Evolutionary conservation across 2,329 filamentous ascomycete genomes (phyloP), one percentile per base, ranked within the genome.

Genomic region (Curvularia verruculosa): DNA sequence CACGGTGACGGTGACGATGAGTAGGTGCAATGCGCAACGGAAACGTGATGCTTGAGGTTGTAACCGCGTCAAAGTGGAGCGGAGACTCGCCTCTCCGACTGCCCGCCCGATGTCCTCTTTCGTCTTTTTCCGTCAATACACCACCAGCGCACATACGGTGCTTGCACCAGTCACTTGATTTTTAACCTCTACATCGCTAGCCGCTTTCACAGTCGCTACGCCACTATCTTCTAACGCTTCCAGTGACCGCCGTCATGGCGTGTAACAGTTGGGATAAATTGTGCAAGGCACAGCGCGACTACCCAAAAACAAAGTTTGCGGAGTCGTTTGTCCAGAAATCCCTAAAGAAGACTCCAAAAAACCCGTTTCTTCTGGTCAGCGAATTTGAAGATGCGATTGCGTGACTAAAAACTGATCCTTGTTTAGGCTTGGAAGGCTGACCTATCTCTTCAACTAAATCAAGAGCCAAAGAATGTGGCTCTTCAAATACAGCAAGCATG

Each of bases 231-330:
- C 21, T 45, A 26, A 10, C 40, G 26, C 36, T 29, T 45, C 15
- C 19, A 31, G 37, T 43, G 34, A 28, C 46, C 41, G 49, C 51
- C 48, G 49, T 26, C 37, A 76, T 76, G 74, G 70, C 74, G 34
- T 67, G 68, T 50, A 73, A 75, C 56, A 65, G 39, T 49, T 75
- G 70, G 69, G 73, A 76, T 15, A 75, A 70, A 54, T 62, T 75
- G 28, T 49, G 56, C 10, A 75, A 70, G 49, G 66, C 70, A 29
- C 67, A 68, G 58, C 68, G 67, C 31, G 71, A 74, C 40, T 70
- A 70, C 47, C 65, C 71, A 13, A 75, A 71, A 58, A 64, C 72
- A 36, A 76, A 75, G 61, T 69, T 70, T 49, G 75, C 74, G 41
- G 60, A 71, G 19, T 63, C 66, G 21, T 70, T 74, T 39, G 69